These are phyloP conservation scores for Forsythia viridissima DNA, from an alignment of 257 asterid species.

Conservation along the genomic window DNA sequence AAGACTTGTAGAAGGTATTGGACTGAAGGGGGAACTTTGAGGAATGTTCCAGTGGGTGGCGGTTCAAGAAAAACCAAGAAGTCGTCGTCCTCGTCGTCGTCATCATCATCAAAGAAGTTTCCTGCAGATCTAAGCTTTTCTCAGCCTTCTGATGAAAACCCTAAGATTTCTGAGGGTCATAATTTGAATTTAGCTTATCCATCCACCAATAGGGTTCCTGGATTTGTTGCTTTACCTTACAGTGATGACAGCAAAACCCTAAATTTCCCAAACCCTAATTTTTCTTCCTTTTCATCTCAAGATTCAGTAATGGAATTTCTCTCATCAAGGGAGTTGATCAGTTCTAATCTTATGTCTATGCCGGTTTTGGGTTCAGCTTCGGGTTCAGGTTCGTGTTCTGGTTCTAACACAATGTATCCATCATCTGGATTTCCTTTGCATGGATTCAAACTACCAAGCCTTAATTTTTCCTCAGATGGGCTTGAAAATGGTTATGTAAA, in stretches of 20 bases:
- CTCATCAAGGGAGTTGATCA: conserved; percentile 31
- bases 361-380: conserved; percentile 33
- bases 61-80: conserved; percentile 75
- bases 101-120: conserved; percentile 33
- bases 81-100: conserved; percentile 30
- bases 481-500: conserved; percentile 34
- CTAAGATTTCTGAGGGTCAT: conserved; percentile 42
- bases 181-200: conserved; percentile 49
- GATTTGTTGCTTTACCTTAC: conserved; percentile 15
- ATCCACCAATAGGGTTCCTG: neutral
- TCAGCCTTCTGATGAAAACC: conserved; percentile 39
- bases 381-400: conserved; percentile 13
- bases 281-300: conserved; percentile 7
- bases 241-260: conserved; percentile 5
- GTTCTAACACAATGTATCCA: conserved; percentile 23
- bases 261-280: conserved; percentile 36
- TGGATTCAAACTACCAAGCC: conserved; percentile 41
- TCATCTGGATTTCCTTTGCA: conserved; percentile 38
- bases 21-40: conserved; percentile 81
- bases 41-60: conserved; percentile 91
- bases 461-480: conserved; percentile 61
- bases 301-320: conserved; percentile 44
- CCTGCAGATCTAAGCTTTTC: conserved; percentile 36
- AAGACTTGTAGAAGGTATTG: conserved; percentile 87
- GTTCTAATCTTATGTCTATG: conserved; percentile 35